Evolutionary conservation across 306 rosid genomes (phyloP).

Genomic region (Morella rubra): DNA sequence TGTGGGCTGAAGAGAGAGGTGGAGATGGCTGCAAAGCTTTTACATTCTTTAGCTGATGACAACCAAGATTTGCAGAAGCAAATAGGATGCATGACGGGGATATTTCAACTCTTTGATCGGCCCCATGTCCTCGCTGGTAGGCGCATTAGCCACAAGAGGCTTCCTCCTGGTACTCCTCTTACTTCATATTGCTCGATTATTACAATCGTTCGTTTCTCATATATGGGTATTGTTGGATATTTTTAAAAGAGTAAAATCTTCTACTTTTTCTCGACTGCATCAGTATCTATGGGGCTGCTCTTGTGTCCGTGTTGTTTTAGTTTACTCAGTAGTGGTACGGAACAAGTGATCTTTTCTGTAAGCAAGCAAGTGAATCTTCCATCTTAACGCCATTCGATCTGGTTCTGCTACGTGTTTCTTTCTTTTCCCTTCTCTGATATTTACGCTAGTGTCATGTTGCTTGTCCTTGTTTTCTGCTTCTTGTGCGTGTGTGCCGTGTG

Average conservation of each 20-base stretch:
- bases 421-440: background rate
- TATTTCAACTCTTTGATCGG: conserved; percentile 83
- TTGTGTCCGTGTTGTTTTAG: background rate
- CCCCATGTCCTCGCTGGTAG: conserved; percentile 53
- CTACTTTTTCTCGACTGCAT: background rate
- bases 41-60: conserved; percentile 90
- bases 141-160: conserved; percentile 59
- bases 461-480: background rate
- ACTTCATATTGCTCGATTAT: conserved; percentile 3
- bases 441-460: background rate
- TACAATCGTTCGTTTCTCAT: background rate
- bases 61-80: conserved; percentile 92
- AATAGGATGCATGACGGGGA: conserved; percentile 93
- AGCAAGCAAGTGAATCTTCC: background rate
- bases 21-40: conserved; percentile 84
- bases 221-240: background rate
- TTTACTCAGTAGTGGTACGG: background rate
- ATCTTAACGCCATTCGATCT: background rate
- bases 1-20: conserved; percentile 28
- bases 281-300: background rate
- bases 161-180: conserved; percentile 52
- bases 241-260: background rate
- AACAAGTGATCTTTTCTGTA: background rate
- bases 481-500: background rate
- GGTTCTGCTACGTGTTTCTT: background rate